A percentile compares a stretch with the other conserved stretches of the same genome.
Conservation (phyloP, 1,284 basidiomycete species). For the Leccinum pseudoinsigne region DNA sequence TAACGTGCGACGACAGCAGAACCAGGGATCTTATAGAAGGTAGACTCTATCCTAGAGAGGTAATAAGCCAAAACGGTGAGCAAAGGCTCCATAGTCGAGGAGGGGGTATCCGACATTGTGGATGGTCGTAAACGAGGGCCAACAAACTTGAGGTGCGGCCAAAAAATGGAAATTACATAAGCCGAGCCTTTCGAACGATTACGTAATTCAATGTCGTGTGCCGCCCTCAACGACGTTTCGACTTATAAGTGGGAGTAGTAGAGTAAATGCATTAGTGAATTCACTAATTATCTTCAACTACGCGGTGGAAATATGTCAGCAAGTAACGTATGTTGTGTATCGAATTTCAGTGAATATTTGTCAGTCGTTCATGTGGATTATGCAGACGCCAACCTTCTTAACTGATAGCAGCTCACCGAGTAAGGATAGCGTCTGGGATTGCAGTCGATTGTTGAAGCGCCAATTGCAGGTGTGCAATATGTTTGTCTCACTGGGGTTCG, state of each 20-base stretch:
- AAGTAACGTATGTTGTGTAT: no score
- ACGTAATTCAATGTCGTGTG: not conserved
- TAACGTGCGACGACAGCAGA: constrained; percentile 91
- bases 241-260: no score
- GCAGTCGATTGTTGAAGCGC: no score
- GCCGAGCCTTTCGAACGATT: not conserved
- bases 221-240: no score
- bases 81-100: constrained; percentile 54
- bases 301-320: not conserved
- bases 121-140: constrained; percentile 9
- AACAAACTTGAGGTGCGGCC: not conserved
- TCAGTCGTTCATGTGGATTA: not conserved
- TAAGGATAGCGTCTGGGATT: no score
- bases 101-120: constrained; percentile 25
- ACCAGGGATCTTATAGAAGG: constrained; percentile 80
- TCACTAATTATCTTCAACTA: not conserved
- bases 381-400: no score
- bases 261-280: not conserved
- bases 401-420: no score
- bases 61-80: constrained; percentile 59
- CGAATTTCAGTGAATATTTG: not conserved
- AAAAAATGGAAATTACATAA: constrained; percentile 21
- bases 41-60: constrained; percentile 53
- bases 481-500: not conserved
- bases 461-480: not conserved